Conservation (phyloP, 2,329 filamentous ascomycete genomes). For the Aspergillus costaricaensis region DNA sequence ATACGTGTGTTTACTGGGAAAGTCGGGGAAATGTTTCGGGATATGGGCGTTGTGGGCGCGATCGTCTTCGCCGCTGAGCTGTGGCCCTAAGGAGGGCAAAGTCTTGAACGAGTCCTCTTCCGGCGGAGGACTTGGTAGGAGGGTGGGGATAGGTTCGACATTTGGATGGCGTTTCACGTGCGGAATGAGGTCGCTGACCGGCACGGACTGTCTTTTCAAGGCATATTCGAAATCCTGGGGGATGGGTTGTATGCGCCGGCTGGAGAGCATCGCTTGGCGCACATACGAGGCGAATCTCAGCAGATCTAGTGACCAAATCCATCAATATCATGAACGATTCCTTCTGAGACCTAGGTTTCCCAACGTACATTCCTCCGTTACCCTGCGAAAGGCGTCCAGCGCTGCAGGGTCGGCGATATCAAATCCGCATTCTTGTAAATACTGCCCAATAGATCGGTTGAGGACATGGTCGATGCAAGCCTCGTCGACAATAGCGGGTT, state of each 20-base stretch:
- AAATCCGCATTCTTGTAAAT: constrained; percentile 56
- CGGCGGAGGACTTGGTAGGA: constrained; percentile 44
- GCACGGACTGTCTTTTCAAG: constrained; percentile 35
- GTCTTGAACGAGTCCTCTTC: constrained; percentile 38
- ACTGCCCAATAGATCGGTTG: constrained; percentile 56
- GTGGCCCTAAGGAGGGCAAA: constrained; percentile 53
- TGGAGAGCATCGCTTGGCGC: constrained; percentile 59
- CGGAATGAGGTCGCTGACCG: constrained; percentile 36
- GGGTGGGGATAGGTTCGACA: constrained; percentile 25
- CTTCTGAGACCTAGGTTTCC: neutral
- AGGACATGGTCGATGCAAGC: constrained; percentile 57
- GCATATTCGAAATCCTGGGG: constrained; percentile 60
- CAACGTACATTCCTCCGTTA: constrained; percentile 61
- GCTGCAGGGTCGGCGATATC: constrained; percentile 57
- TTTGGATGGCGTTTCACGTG: constrained; percentile 34
- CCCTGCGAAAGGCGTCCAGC: constrained; percentile 57
- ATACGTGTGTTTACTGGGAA: constrained; percentile 67
- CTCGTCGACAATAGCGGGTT: constrained; percentile 52
- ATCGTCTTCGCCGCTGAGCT: constrained; percentile 51
- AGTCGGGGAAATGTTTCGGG: constrained; percentile 61
- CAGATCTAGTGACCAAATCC: constrained; percentile 48
- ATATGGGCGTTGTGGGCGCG: constrained; percentile 55
- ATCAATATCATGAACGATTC: neutral
- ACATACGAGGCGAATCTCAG: constrained; percentile 56
- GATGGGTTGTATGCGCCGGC: constrained; percentile 57